A percentile compares a stretch with the other conserved stretches of the same genome.
Evolutionary conservation across 2,329 filamentous ascomycete species (phyloP).

Genomic region (Apiospora malaysiana): DNA sequence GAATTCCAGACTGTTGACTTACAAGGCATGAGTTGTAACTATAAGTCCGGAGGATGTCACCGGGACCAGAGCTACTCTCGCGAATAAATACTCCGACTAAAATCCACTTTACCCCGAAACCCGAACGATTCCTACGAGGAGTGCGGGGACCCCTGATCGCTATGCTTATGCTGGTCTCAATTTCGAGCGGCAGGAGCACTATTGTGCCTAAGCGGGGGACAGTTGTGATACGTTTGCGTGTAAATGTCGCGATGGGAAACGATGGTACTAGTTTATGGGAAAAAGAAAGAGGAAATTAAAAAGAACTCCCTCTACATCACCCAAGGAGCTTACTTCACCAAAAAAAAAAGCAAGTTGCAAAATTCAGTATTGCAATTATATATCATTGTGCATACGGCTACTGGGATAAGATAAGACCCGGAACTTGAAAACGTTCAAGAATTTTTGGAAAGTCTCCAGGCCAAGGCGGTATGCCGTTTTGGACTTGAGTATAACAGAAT

Average conservation of each 20-base stretch:
- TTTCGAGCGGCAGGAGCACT: too few relatives aligned
- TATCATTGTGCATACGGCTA: neutral
- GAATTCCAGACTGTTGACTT: too few relatives aligned
- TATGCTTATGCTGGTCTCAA: neutral
- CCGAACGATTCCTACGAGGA: neutral
- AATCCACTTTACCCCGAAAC: neutral
- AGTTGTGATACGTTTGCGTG: too few relatives aligned
- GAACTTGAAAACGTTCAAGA: neutral
- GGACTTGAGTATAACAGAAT: neutral
- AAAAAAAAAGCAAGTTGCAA: too few relatives aligned
- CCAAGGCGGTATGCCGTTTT: neutral
- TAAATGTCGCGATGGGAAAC: too few relatives aligned
- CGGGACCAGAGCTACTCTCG: neutral
- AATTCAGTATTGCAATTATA: neutral
- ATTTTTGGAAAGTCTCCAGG: neutral
- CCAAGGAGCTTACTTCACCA: neutral
- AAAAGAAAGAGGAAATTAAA: too few relatives aligned
- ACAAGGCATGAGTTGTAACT: neutral
- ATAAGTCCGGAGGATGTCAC: neutral
- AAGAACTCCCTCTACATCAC: too few relatives aligned
- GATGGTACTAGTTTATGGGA: too few relatives aligned
- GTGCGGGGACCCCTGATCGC: neutral
- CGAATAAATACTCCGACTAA: neutral
- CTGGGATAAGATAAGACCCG: neutral
- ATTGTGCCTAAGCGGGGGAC: too few relatives aligned